These are phyloP conservation scores for Cornus controversa DNA, from an alignment of 148 eudicot species.

Conservation along the genomic window DNA sequence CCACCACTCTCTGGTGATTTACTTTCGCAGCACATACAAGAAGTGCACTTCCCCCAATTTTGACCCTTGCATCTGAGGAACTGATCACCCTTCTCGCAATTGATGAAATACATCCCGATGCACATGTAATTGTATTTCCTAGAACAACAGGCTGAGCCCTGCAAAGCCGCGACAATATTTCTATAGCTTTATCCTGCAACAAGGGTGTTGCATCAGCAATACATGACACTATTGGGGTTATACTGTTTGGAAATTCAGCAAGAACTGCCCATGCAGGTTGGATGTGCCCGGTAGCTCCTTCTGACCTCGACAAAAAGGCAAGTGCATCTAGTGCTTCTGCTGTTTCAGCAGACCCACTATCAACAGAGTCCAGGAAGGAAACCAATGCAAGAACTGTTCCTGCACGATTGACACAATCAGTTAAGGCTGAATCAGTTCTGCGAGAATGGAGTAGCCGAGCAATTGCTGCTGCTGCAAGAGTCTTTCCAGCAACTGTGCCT, in stretches of 20 bases:
- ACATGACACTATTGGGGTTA: conserved; percentile 75
- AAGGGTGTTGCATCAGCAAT: conserved; percentile 58
- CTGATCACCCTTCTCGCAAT: conserved; percentile 74
- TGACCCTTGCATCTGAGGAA: conserved; percentile 58
- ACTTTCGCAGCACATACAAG: conserved; percentile 82
- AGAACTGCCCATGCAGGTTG: conserved; percentile 82
- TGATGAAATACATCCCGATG: conserved; percentile 69
- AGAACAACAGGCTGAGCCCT: conserved; percentile 57
- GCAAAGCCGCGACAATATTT: conserved; percentile 76
- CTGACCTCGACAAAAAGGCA: conserved; percentile 64
- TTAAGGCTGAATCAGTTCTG: conserved; percentile 55
- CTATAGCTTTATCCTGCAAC: conserved; percentile 91
- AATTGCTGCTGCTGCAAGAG: conserved; percentile 92
- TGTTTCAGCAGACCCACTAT: conserved; percentile 51
- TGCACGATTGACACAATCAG: conserved; percentile 70
- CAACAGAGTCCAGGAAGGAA: conserved; percentile 63
- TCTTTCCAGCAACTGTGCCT: conserved; percentile 70
- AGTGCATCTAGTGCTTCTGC: conserved; percentile 94
- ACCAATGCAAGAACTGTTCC: conserved; percentile 87
- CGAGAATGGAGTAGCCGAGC: conserved; percentile 73
- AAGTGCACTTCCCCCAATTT: conserved; percentile 88
- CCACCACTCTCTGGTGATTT: conserved; percentile 60
- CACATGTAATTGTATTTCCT: conserved; percentile 61
- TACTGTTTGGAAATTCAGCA: conserved; percentile 65
- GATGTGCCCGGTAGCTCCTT: conserved; percentile 46